Evolutionary conservation across 1,284 basidiomycete genomes (phyloP).

Genomic region (Papiliotrema laurentii): DNA sequence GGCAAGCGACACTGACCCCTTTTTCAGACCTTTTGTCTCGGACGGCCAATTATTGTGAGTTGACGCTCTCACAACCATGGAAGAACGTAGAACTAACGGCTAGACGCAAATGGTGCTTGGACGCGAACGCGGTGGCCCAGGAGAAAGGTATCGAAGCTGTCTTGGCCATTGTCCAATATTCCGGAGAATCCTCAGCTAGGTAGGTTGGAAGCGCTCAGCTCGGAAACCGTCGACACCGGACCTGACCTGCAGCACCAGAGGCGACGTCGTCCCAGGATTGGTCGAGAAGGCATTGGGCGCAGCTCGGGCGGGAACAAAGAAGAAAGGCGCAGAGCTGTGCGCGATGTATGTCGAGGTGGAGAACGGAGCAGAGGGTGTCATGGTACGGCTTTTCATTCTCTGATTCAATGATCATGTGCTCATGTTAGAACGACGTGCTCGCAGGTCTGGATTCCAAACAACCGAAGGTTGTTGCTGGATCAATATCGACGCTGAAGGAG

Average conservation of each 20-base stretch:
- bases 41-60: conserved; percentile 40
- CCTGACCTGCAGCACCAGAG: conserved; percentile 56
- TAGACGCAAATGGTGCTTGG: conserved; percentile 81
- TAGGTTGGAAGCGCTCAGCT: conserved; percentile 16
- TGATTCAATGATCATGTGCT: background rate
- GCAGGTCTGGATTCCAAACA: conserved; percentile 85
- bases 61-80: background rate
- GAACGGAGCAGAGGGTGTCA: conserved; percentile 78
- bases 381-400: conserved; percentile 61
- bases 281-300: conserved; percentile 97
- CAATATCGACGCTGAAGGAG: conserved; percentile 75
- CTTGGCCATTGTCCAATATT: conserved; percentile 78
- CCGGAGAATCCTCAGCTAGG: conserved; percentile 77
- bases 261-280: conserved; percentile 76
- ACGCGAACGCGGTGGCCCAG: conserved; percentile 95
- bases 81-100: too few relatives aligned
- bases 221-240: background rate
- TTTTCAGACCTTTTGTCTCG: conserved; percentile 81
- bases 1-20: conserved; percentile 86
- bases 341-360: conserved; percentile 92
- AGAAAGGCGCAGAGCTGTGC: conserved; percentile 77
- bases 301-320: conserved; percentile 84
- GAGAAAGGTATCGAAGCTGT: conserved; percentile 92
- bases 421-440: conserved; percentile 68
- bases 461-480: conserved; percentile 86